phyloP scores from a whole-genome alignment of 768 basidiomycete genomes.

The Rubroboletus satanas region DNA sequence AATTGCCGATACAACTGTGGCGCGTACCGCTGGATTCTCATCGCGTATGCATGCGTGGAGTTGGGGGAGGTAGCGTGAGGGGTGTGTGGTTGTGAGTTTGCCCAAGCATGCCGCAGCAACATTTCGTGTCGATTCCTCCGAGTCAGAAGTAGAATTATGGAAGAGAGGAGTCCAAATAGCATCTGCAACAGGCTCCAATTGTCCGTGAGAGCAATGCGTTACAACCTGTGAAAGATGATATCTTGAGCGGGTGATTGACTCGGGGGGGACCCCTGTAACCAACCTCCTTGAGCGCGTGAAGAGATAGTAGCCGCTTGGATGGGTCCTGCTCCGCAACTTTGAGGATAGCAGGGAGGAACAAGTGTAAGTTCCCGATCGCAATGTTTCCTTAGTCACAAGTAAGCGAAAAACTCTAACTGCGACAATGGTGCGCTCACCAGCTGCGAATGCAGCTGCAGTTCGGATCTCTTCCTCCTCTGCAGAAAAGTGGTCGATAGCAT shows the following conservation, averaged over 20 bases:
- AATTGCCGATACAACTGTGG: slow-evolving; percentile 89
- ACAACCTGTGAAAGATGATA: slow-evolving; percentile 57
- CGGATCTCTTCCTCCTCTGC: slow-evolving; percentile 82
- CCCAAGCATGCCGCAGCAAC: slow-evolving; percentile 96
- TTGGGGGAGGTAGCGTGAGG: slow-evolving; percentile 86
- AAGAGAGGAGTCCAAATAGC: slow-evolving; percentile 90
- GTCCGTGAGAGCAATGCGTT: slow-evolving; percentile 80
- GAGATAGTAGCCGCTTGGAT: slow-evolving; percentile 75
- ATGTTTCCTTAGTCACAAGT: slow-evolving; percentile 68
- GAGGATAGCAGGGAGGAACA: slow-evolving; percentile 84
- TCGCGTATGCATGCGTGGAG: slow-evolving; percentile 80
- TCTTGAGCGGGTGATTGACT: background rate
- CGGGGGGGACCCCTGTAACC: slow-evolving; percentile 7
- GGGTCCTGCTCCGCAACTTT: slow-evolving; percentile 70
- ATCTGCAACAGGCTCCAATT: slow-evolving; percentile 85
- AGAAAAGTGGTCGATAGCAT: slow-evolving; percentile 69
- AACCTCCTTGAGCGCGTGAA: slow-evolving; percentile 93
- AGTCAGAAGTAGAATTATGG: slow-evolving; percentile 74
- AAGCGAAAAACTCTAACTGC: background rate
- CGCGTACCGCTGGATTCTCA: slow-evolving; percentile 65
- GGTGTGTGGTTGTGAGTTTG: slow-evolving; percentile 89
- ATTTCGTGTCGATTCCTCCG: slow-evolving; percentile 89
- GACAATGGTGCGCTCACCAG: slow-evolving; percentile 46
- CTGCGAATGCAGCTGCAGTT: slow-evolving; percentile 91
- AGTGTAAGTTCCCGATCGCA: slow-evolving; percentile 85